These are phyloP conservation scores for Cladosporium halotolerans DNA, from an alignment of 2,329 filamentous ascomycete species.

Conservation along the genomic window DNA sequence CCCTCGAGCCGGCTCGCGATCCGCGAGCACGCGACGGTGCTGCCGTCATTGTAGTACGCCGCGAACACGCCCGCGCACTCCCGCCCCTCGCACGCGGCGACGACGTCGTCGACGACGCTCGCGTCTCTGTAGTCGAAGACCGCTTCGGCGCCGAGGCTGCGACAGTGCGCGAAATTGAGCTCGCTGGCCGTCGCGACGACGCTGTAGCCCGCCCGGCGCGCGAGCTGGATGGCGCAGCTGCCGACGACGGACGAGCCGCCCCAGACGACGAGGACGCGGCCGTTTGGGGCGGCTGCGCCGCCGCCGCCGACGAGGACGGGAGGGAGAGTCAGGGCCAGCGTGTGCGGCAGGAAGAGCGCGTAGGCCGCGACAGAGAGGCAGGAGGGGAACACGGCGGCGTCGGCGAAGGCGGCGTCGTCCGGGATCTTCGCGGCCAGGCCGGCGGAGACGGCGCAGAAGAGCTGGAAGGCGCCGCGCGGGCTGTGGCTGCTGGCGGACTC, in stretches of 20 bases:
- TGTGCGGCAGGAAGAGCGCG: slow-evolving; percentile 15
- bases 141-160: slow-evolving; percentile 38
- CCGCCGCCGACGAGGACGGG: neutral
- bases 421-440: slow-evolving; percentile 15
- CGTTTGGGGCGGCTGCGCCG: slow-evolving; percentile 15
- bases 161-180: slow-evolving; percentile 38
- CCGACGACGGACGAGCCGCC: slow-evolving; percentile 50
- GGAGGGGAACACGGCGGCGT: slow-evolving; percentile 20
- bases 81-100: slow-evolving; percentile 24
- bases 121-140: slow-evolving; percentile 45
- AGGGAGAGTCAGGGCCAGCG: slow-evolving; percentile 12
- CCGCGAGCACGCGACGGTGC: slow-evolving; percentile 7
- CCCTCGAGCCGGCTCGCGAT: slow-evolving; percentile 12
- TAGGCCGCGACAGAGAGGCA: slow-evolving; percentile 17
- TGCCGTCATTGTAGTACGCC: slow-evolving; percentile 30
- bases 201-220: slow-evolving; percentile 41
- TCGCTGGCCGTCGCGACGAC: slow-evolving; percentile 32
- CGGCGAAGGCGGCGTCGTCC: slow-evolving; percentile 16
- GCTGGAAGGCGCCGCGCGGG: slow-evolving; percentile 19
- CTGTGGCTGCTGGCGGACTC: slow-evolving; percentile 16
- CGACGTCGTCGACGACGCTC: slow-evolving; percentile 27
- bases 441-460: slow-evolving; percentile 15
- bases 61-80: slow-evolving; percentile 25
- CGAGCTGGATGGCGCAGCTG: slow-evolving; percentile 45
- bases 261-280: slow-evolving; percentile 44